Conservation (phyloP, 176 grass and related monocot genomes). For the Raddia distichophylla region DNA sequence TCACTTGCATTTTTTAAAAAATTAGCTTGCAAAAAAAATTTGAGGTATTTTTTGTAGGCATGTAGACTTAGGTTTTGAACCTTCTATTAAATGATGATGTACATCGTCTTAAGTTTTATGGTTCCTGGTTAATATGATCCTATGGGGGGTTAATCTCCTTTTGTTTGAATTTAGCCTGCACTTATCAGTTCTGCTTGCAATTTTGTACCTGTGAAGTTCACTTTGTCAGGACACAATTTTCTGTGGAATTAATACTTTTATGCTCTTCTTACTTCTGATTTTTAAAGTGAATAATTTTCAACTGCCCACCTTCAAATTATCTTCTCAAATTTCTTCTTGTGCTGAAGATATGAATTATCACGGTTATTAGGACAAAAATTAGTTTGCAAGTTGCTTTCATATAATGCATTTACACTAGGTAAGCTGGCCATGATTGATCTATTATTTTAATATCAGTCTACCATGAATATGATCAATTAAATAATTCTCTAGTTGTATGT, state of each 20-base stretch:
- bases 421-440: not conserved
- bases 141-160: not conserved
- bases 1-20: constrained; percentile 2
- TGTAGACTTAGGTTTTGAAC: not conserved
- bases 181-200: not conserved
- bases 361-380: not conserved
- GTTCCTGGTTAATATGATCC: not conserved
- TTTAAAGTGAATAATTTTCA: constrained; percentile 7
- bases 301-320: not conserved
- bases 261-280: not conserved
- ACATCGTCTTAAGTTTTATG: not conserved
- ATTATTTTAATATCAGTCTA: not conserved
- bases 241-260: not conserved
- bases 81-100: not conserved
- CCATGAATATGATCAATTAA: not conserved
- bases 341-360: not conserved
- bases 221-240: not conserved
- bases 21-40: not conserved
- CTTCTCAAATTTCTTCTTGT: not conserved
- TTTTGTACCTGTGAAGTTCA: not conserved
- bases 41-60: not conserved
- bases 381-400: not conserved
- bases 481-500: not conserved
- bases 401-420: constrained; percentile 6
- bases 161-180: constrained; percentile 21